Evolutionary conservation across 768 basidiomycete genomes (phyloP).

Genomic region (Punctularia strigosozonata): DNA sequence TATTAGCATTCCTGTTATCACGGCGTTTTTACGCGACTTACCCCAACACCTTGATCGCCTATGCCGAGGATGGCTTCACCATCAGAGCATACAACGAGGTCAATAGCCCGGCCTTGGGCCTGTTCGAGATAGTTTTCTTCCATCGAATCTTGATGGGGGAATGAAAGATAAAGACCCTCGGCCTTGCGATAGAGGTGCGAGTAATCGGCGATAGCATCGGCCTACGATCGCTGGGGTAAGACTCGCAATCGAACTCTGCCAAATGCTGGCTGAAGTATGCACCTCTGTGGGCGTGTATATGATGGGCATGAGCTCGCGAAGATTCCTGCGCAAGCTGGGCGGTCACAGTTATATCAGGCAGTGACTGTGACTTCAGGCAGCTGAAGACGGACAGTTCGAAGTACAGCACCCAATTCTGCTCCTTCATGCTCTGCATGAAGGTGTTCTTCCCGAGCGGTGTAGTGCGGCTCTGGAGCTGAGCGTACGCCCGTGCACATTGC

Average conservation of each 20-base stretch:
- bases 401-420: conserved; percentile 77
- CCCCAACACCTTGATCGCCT: conserved; percentile 64
- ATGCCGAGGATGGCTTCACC: conserved; percentile 79
- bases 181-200: conserved; percentile 74
- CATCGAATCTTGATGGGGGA: conserved; percentile 51
- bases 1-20: background rate
- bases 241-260: background rate
- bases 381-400: conserved; percentile 53
- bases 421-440: conserved; percentile 65
- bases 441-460: conserved; percentile 51
- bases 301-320: conserved; percentile 44
- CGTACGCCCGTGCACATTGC: conserved; percentile 66
- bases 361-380: no score
- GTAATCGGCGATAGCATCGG: conserved; percentile 74
- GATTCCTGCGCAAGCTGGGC: conserved; percentile 24
- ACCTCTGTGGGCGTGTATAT: conserved; percentile 81
- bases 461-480: conserved; percentile 34
- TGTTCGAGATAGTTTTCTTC: conserved; percentile 67
- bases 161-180: conserved; percentile 66
- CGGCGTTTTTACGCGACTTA: conserved; percentile 15
- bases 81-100: conserved; percentile 77
- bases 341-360: no score
- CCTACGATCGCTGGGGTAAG: conserved; percentile 26
- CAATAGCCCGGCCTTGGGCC: conserved; percentile 47
- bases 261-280: conserved; percentile 7